Conservation (phyloP, 495 filamentous ascomycete genomes). For the Penicillium diatomitis region DNA sequence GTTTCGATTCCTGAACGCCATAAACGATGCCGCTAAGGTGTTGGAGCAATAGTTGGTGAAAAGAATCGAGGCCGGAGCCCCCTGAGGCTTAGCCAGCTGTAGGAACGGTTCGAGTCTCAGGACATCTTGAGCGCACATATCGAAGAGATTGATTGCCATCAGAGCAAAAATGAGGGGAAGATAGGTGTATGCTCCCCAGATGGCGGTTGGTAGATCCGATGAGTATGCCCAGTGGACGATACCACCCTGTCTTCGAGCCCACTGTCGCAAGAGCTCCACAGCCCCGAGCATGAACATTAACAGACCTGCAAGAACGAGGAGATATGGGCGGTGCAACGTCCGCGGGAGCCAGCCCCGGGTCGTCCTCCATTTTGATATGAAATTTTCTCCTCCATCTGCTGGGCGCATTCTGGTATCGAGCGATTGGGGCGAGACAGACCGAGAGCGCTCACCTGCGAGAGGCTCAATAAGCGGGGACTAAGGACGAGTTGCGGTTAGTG, state of each 20-base stretch:
- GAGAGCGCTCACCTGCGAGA: background rate
- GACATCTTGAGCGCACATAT: conserved; percentile 13
- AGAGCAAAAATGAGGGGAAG: conserved; percentile 14
- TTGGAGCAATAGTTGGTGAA: conserved; percentile 20
- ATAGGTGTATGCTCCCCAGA: conserved; percentile 12
- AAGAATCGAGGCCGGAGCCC: conserved; percentile 11
- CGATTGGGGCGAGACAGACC: background rate
- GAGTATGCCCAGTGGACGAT: conserved; percentile 7
- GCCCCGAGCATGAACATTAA: conserved; percentile 7
- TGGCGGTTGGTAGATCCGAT: conserved; percentile 3
- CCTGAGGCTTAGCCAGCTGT: conserved; percentile 14
- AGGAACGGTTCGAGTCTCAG: conserved; percentile 22
- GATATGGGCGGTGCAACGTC: conserved; percentile 10
- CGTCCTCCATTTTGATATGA: background rate
- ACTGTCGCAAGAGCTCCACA: conserved; percentile 12
- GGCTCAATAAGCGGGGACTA: background rate
- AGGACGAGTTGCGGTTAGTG: no score
- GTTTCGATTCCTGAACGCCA: conserved; percentile 13
- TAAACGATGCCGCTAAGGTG: conserved; percentile 12
- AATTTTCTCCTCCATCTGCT: background rate
- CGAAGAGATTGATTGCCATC: conserved; percentile 11
- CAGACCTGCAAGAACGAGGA: conserved; percentile 7
- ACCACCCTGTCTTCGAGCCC: conserved; percentile 9
- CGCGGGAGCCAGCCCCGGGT: background rate
- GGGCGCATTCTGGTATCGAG: background rate